Base-by-base conservation (phyloP, 768 basidiomycete species). In the Pulveroboletus sp. region DNA sequence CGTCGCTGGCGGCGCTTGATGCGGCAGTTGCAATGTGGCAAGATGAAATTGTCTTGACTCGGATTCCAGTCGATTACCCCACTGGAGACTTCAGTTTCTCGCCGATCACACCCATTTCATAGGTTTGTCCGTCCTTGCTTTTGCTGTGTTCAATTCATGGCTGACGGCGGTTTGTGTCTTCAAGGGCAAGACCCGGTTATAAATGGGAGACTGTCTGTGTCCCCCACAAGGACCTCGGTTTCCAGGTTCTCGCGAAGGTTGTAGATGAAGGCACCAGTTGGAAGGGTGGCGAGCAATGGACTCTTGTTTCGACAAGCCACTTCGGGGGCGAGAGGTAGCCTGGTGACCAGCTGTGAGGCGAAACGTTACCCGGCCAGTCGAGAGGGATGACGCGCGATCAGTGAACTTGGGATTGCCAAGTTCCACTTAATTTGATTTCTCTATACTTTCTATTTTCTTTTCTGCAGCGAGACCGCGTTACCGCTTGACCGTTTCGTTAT, bases 31-130 rank as follows among this genome's bases (percentile, higher is more conserved):
- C 23, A 31, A 32, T 13, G 45, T 17, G 23, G 6, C 27, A 19
- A 11, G 37, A 19, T 16, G 20, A 32, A 21, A 14, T 12, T n/a
- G 13, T 39, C n/a, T 6, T 39, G 29, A 25, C 37, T 6, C 12
- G n/a, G n/a, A n/a, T 46, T 3, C 13, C 32, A 12, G n/a, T 37
- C n/a, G 45, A 20, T n/a, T 40, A 27, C 13, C 24, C n/a, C 24
- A n/a, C n/a, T n/a, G 9, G 10, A 36, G 44, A 62, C 32, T 27
- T 44, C 2, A 49, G 50, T 31, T 49, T 41, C 24, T 31, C 41
- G 4, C 3, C 31, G 14, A 12, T 40, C 16, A 16, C 23, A 6
- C 50, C 45, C n/a, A 13, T 49, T 46, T 21, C 40, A n/a, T n/a
- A n/a, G n/a, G n/a, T n/a, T n/a, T n/a, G n/a, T n/a, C n/a, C n/a